Evolutionary conservation across 2,329 filamentous ascomycete species (phyloP).

Genomic region (Stemphylium lycopersici): DNA sequence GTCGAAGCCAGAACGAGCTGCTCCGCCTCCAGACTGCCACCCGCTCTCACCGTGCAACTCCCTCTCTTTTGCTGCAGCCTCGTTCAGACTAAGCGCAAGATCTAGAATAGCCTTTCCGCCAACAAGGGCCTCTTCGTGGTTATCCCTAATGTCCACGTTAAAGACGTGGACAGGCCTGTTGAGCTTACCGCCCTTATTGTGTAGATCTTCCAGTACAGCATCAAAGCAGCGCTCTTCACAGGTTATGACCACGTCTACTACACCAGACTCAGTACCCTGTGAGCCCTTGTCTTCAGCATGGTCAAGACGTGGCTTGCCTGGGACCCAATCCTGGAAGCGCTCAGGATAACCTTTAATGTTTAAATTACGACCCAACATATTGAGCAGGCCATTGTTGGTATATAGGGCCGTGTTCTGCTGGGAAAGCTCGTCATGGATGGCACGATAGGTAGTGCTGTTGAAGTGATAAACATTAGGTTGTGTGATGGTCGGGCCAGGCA

Average conservation of each 20-base stretch:
- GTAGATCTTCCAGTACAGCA: slow-evolving; percentile 90
- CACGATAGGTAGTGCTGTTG: slow-evolving; percentile 94
- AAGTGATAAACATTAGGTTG: slow-evolving; percentile 98
- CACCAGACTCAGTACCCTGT: slow-evolving; percentile 80
- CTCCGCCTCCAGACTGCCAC: slow-evolving; percentile 67
- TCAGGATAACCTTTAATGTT: slow-evolving; percentile 94
- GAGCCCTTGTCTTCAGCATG: slow-evolving; percentile 74
- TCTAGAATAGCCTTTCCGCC: slow-evolving; percentile 93
- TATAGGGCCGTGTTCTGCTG: slow-evolving; percentile 87
- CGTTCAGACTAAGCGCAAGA: slow-evolving; percentile 83
- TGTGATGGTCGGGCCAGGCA: slow-evolving; percentile 87
- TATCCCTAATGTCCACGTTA: slow-evolving; percentile 98
- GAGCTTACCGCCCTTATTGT: slow-evolving; percentile 81
- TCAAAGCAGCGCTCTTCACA: slow-evolving; percentile 99
- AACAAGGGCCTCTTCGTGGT: slow-evolving; percentile 92
- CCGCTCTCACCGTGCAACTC: slow-evolving; percentile 66
- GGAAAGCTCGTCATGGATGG: slow-evolving; percentile 90
- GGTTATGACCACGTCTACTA: slow-evolving; percentile 94
- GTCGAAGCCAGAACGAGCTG: slow-evolving; percentile 80
- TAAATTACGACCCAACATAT: slow-evolving; percentile 93
- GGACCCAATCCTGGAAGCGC: slow-evolving; percentile 96
- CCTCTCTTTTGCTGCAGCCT: slow-evolving; percentile 77
- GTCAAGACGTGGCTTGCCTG: slow-evolving; percentile 81
- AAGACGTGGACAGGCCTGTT: slow-evolving; percentile 97
- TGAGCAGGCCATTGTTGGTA: slow-evolving; percentile 87